Percentiles rank a stretch among this genome's conserved stretches.
These are phyloP conservation scores for Cercis canadensis DNA, from an alignment of 306 rosid species.

Conservation along the genomic window DNA sequence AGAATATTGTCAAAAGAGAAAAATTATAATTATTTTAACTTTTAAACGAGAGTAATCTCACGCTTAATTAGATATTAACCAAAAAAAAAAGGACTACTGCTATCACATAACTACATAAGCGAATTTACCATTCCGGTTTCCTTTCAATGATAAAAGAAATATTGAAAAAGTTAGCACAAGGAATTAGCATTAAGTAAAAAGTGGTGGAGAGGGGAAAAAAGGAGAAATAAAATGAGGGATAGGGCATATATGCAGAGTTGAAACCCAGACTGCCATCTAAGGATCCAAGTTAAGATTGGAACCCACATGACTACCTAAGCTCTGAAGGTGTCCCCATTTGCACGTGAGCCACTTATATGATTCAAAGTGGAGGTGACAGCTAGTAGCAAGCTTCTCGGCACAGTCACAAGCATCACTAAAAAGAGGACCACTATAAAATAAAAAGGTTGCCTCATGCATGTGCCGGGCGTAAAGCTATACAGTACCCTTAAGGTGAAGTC, in stretches of 20 bases:
- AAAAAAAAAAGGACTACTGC: too few species aligned
- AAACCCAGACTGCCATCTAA: constrained; percentile 8
- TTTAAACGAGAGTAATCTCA: too few species aligned
- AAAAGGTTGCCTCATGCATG: constrained; percentile 38
- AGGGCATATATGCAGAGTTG: not conserved
- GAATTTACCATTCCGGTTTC: not conserved
- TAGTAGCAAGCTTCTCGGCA: constrained; percentile 39
- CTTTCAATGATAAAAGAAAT: not conserved
- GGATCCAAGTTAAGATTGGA: constrained; percentile 17
- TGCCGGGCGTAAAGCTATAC: constrained; percentile 28
- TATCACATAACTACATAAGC: not conserved
- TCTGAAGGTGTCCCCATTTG: constrained; percentile 28
- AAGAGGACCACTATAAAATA: constrained; percentile 51
- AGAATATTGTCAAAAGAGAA: too few species aligned
- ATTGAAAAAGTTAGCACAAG: not conserved
- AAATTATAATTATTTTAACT: too few species aligned
- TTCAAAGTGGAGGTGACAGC: constrained; percentile 36
- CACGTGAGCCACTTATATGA: constrained; percentile 39
- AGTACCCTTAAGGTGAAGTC: constrained; percentile 29
- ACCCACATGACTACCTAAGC: not conserved
- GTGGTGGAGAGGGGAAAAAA: not conserved
- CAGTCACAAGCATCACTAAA: constrained; percentile 37
- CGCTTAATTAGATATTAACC: too few species aligned
- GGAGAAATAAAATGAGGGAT: not conserved
- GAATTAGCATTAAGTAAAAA: too few species aligned